Evolutionary conservation across 345 rosid species (phyloP).

Genomic region (Luvunga scandens): DNA sequence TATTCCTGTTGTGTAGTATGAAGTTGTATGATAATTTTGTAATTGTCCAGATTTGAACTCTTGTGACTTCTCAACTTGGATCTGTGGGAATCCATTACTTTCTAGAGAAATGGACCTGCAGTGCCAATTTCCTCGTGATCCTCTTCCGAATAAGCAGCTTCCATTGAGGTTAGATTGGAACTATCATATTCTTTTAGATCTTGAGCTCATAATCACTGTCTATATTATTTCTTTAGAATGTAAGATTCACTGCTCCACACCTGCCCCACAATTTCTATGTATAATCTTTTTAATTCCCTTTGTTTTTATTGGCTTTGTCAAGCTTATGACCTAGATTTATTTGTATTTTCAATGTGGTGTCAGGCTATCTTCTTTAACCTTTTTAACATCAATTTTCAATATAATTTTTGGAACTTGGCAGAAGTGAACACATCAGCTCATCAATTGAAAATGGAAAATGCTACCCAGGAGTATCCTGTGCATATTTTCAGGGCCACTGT

Average conservation of each 20-base stretch:
- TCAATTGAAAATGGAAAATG: conserved; percentile 28
- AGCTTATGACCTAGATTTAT: neutral
- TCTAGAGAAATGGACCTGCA: conserved; percentile 23
- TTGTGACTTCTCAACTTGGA: conserved; percentile 23
- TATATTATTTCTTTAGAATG: neutral
- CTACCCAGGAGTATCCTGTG: conserved; percentile 22
- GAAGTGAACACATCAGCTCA: conserved; percentile 16
- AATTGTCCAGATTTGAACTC: conserved; percentile 27
- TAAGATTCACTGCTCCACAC: neutral
- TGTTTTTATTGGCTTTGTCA: conserved; percentile 4
- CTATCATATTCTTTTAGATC: neutral
- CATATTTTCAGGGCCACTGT: conserved; percentile 23
- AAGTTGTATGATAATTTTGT: neutral
- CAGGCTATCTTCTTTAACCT: neutral
- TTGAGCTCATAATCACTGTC: neutral
- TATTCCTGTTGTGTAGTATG: neutral
- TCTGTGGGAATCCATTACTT: conserved; percentile 19
- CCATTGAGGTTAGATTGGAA: conserved; percentile 26
- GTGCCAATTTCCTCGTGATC: conserved; percentile 24
- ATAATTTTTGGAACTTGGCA: conserved; percentile 22
- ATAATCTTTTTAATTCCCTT: neutral
- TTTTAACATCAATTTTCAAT: neutral
- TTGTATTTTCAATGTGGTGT: neutral
- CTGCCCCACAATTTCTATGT: neutral
- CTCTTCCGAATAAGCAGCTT: conserved; percentile 21